Base-by-base conservation (phyloP, 768 basidiomycete species). In the Mycena galericulata region DNA sequence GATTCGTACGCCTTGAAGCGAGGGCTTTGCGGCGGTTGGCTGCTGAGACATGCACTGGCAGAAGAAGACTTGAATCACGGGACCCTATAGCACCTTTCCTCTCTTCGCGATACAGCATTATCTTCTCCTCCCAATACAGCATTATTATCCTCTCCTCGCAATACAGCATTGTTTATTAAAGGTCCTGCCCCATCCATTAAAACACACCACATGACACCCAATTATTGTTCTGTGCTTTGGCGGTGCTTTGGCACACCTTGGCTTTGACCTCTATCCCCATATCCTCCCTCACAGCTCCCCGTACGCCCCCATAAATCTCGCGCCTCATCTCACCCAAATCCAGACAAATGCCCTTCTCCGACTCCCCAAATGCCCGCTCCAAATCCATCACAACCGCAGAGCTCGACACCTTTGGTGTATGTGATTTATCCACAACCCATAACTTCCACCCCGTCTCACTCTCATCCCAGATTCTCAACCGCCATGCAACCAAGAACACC, bases 11-110 rank as follows among this genome's bases (percentile, higher is more conserved):
- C 93, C 93, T 88, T 92, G 91, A 81, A 95, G 87, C 86, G 92
- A 92, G 92, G 93, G 93, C 88, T 93, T 94, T 82, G 89, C 79
- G 82, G 89, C 85, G 78, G 89, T 80, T 83, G 90, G 80, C 93
- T 92, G 93, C 89, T 91, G 90, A 94, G 93, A 95, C 93, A 95
- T 95, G 84, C 93, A 94, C 91, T 86, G 83, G 86, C 34, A 11
- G 22, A 32, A 45, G 24, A 51, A 6, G 50, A 45, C n/a, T 18
- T 30, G 18, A 40, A 43, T 30, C 36, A 49, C 34, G 34, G 14
- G 34, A 36, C 14, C 18, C 18, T 36, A 36, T 14, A 36, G 34
- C 34, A 6, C 14, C n/a, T n/a, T n/a, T n/a, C n/a, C 38, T 38
- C 17, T 9, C 38, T 17, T 38, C 38, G n/a, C n/a, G n/a, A n/a